A percentile compares a stretch with the other conserved stretches of the same genome.
Evolutionary conservation across 768 basidiomycete genomes (phyloP).

Genomic region (Tephrocybe sp.): DNA sequence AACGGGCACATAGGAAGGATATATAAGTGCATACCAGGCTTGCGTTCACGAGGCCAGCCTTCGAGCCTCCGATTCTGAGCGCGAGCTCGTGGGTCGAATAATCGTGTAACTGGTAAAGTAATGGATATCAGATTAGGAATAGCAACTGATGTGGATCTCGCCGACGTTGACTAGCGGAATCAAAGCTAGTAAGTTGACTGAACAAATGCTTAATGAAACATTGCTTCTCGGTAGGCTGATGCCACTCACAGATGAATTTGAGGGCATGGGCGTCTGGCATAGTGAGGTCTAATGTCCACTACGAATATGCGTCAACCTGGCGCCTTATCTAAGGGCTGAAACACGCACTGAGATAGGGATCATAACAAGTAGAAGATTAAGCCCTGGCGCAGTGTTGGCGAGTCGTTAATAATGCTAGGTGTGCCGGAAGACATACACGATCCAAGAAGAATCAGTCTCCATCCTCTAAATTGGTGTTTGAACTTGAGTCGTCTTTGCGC

Average conservation of each 20-base stretch:
- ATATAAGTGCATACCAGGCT: constrained; percentile 56
- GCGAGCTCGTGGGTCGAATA: constrained; percentile 74
- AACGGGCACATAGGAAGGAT: constrained; percentile 1
- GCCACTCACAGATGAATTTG: constrained; percentile 54
- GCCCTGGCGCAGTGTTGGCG: constrained; percentile 42
- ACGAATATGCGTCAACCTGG: not conserved
- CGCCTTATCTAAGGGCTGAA: not conserved
- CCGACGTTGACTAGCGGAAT: constrained; percentile 76
- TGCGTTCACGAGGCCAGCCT: constrained; percentile 79
- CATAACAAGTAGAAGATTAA: constrained; percentile 65
- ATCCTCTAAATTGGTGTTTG: constrained; percentile 35
- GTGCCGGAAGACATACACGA: constrained; percentile 50
- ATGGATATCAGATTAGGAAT: not conserved
- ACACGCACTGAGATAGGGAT: constrained; percentile 67
- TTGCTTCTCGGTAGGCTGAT: not conserved
- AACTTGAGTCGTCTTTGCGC: not conserved
- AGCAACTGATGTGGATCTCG: not conserved
- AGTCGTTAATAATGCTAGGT: not conserved
- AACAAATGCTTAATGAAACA: not conserved
- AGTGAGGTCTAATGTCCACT: constrained; percentile 60
- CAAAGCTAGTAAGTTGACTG: constrained; percentile 69
- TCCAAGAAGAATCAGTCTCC: constrained; percentile 51
- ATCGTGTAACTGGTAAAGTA: constrained; percentile 62
- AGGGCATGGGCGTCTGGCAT: constrained; percentile 49
- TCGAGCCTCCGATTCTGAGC: constrained; percentile 71